These are phyloP conservation scores for Centrapalus pauciflorus DNA, from an alignment of 129 eudicot species.

Conservation along the genomic window DNA sequence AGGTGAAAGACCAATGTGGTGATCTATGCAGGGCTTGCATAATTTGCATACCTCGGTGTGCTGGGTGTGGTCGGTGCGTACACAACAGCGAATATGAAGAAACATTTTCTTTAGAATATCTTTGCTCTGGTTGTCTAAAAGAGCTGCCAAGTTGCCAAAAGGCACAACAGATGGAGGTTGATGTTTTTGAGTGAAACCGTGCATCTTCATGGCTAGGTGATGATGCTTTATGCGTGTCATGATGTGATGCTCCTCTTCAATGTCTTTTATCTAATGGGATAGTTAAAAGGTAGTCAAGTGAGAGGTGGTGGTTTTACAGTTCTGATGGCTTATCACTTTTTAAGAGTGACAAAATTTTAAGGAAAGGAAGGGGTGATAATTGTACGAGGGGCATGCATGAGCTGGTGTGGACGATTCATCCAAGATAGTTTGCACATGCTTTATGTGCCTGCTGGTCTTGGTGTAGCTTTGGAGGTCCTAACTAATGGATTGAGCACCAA, in stretches of 20 bases:
- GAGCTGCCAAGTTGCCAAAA: slow-evolving; percentile 29
- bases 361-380: too few relatives aligned
- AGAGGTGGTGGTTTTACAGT: background rate
- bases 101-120: slow-evolving; percentile 54
- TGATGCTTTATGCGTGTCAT: background rate
- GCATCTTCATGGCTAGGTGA: background rate
- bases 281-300: background rate
- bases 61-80: slow-evolving; percentile 67
- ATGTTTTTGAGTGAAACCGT: background rate
- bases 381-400: too few relatives aligned
- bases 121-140: slow-evolving; percentile 55
- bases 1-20: slow-evolving; percentile 30
- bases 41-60: slow-evolving; percentile 73
- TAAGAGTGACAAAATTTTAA: background rate
- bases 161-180: slow-evolving; percentile 18
- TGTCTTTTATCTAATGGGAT: background rate
- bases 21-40: slow-evolving; percentile 73
- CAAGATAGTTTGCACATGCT: too few relatives aligned
- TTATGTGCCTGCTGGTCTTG: too few relatives aligned
- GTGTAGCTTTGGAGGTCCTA: too few relatives aligned
- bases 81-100: slow-evolving; percentile 59
- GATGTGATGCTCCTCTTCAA: too few relatives aligned
- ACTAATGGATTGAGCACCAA: too few relatives aligned
- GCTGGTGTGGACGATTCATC: too few relatives aligned
- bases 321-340: background rate